Base-by-base conservation (phyloP, 2,329 filamentous ascomycete genomes). In the Colletotrichum destructivum region DNA sequence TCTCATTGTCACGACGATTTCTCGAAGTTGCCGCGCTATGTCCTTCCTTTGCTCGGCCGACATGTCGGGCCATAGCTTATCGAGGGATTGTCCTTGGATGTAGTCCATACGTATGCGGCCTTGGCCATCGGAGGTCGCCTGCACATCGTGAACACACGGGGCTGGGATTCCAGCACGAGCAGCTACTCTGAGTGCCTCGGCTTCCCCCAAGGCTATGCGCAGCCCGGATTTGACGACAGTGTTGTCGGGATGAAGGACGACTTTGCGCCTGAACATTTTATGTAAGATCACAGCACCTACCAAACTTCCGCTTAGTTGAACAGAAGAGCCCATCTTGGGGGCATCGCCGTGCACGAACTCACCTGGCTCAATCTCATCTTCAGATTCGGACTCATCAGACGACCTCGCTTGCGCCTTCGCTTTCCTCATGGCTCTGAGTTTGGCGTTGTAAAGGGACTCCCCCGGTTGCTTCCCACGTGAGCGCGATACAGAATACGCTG, bases 141-240 rank as follows among this genome's bases (percentile, higher is more conserved):
- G 42, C 42, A 57, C 68, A 2, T 73, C 56, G 54, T 74, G 71
- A 8, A 78, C 74, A 47, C 38, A 44, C 11, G 78, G 78, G 2
- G 71, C 77, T 11, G 76, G 76, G 26, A 80, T 3, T 9, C 72
- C 72, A 16, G 73, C 76, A 0, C 49, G 21, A 11, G 35, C 49
- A 12, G 77, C 77, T 12, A 75, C 71, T 62, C 57, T 66, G 15
- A 79, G 70, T 13, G 76, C 78, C 7, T 78, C 76, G 2, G 75
- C 78, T 46, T 81, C 79, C 54, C 70, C 68, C 2, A 75, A 21
- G 9, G 35, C n/a, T n/a, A 79, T 75, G 11, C 74, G 65, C 35
- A 72, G 72, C 18, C 78, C 79, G 21, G 75, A 76, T 63, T 80
- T 80, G 51, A 76, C 55, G 44, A 78, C 73, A 21, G 73, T 77